Evolutionary conservation across 2,329 filamentous ascomycete species (phyloP), one percentile per base, ranked within the genome.

Genomic region (Ophiocordyceps camponoti-rufipedis): DNA sequence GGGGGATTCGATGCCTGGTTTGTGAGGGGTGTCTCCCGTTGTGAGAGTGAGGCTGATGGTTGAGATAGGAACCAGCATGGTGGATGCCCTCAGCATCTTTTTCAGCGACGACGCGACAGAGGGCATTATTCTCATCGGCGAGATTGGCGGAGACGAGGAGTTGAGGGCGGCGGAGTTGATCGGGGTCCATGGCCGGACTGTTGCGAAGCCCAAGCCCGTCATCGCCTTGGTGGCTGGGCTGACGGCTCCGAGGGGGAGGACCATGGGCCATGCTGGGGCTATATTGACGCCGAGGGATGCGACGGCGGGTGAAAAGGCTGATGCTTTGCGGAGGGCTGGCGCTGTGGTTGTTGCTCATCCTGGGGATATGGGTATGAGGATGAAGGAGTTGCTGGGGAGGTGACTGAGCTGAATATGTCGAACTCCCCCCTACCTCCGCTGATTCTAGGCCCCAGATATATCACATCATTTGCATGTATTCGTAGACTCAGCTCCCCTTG

Each of bases 221-320:
- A 48, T 83, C 54, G 79, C 77, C 41, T 68, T 85, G 46, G 70
- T 85, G 14, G 79, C 76, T 11, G 82, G 82, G 1, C 61, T 72
- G 48, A 70, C 75, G 45, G 79, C 80, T 8, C 73, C 73, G 2
- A 58, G 64, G 33, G 75, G 75, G 0, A 70, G 70, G 35, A 70
- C 79, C 7, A 85, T 85, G 80, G 82, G 82, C 2, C 82, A 85
- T 57, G 80, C 80, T 2, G 82, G 82, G 19, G 81, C 81, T 3
- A 74, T 80, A 59, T 45, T 58, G 1, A 56, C 53, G 3, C 42
- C 55, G 2, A 47, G 56, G 8, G 62, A 65, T 40, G 49, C 55
- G 0, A 52, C 59, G 4, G 62, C 62, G 0, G 52, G 51, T 2
- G 52, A 49, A 2, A 66, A 66, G 46, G 58, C 53, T 0, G 56